Conservation (phyloP, 306 rosid genomes). For the Trichosanthes cucumerina region DNA sequence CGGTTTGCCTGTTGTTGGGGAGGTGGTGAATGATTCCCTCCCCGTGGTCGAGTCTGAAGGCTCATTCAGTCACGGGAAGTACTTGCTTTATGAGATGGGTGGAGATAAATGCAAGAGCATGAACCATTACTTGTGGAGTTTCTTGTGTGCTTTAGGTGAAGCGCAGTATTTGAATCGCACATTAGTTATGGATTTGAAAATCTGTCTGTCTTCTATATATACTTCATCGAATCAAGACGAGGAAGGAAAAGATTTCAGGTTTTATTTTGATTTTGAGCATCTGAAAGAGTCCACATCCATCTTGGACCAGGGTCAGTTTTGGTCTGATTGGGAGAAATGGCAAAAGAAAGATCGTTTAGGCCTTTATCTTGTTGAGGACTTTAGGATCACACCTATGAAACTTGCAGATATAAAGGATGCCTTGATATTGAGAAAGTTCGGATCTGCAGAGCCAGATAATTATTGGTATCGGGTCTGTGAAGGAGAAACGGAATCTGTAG, state of each 20-base stretch:
- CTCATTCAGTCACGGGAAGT: conserved; percentile 59
- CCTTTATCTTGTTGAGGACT: conserved; percentile 79
- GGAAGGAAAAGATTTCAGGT: conserved; percentile 95
- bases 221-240: conserved; percentile 64
- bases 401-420: conserved; percentile 59
- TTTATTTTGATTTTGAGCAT: conserved; percentile 96
- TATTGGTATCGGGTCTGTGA: conserved; percentile 97
- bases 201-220: conserved; percentile 80
- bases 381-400: conserved; percentile 74
- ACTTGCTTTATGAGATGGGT: conserved; percentile 64
- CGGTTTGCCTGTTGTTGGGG: conserved; percentile 71
- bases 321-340: conserved; percentile 87
- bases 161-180: conserved; percentile 97
- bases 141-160: conserved; percentile 96
- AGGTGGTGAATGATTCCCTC: conserved; percentile 67
- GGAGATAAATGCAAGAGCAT: conserved; percentile 97
- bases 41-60: conserved; percentile 82
- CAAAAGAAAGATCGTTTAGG: conserved; percentile 52
- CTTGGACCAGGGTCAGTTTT: conserved; percentile 78
- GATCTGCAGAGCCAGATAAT: conserved; percentile 85
- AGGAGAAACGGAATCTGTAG: conserved; percentile 81
- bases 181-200: conserved; percentile 85
- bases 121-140: conserved; percentile 97
- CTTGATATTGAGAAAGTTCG: conserved; percentile 84
- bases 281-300: conserved; percentile 81